Evolutionary conservation across 768 basidiomycete genomes (phyloP), one percentile per base, ranked within the genome.

Genomic region (Kwoniella dendrophila): DNA sequence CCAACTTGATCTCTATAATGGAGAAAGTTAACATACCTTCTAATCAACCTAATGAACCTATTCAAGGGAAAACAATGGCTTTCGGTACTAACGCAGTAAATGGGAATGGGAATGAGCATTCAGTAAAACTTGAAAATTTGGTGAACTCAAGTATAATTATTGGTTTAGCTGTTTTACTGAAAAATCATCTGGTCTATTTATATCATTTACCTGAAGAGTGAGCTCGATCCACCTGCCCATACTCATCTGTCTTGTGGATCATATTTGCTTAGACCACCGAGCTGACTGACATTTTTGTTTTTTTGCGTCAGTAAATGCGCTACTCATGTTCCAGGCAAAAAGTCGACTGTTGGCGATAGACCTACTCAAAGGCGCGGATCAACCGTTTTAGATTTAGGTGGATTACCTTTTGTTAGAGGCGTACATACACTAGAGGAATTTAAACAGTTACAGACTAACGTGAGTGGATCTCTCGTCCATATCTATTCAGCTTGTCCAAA

Each of bases 161-260:
- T 22, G 86, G 87, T n/a, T 85, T 97, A 72, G 85, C 91, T 49
- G 88, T 97, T 83, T 81, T 94, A 30, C 83, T 97, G 32, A 94
- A 95, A 72, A 84, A 87, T 4, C 85, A 97, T 78, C 82, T 99
- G 59, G 93, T 97, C 75, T 78, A 78, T 1, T 72, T 91, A 14
- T 99, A 97, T 73, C 86, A 87, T 1, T 77, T 98, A 38, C 88
- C 90, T 1, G 94, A 98, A 82, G 93, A 96, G 94, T 95, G 75
- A 61, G 89, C 82, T 26, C 4, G 29, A 24, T 22, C 2, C 10
- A 20, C 43, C 24, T 44, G 10, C 43, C 24, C 24, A 18, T 54
- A 24, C 11, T 27, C 14, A 36, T 24, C n/a, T 10, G 22, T 18
- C 22, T 47, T 5, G 26, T 0, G 26, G n/a, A n/a, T n/a, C 22